Evolutionary conservation across 345 rosid species (phyloP), one percentile per base, ranked within the genome.

Genomic region (Cardamine occulta): DNA sequence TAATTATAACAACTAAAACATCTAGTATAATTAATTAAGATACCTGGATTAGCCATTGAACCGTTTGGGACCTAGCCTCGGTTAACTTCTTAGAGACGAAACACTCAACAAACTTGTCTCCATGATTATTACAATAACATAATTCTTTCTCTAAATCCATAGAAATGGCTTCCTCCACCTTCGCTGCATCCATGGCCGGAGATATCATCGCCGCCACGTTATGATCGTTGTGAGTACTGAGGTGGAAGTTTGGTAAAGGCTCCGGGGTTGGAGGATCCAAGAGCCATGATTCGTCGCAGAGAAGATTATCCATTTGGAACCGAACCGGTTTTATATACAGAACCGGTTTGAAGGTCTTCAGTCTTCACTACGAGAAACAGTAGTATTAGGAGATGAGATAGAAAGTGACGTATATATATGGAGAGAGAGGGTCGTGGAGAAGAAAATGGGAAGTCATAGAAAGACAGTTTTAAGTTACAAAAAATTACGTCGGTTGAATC

Each of bases 1-100:
- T n/a, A n/a, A n/a, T n/a, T n/a, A n/a, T n/a, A n/a, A n/a, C n/a
- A 21, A 21, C 1, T 21, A 57, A 57, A n/a, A 9, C 3, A n/a
- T 4, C 21, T 17, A n/a, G 14, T 18, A 13, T 28, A 31, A 2
- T 9, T 58, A 32, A 32, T 18, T 9, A 34, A 18, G 28, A 35
- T 59, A 59, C 80, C 81, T 78, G 40, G 21, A 73, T 52, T 15
- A 78, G 32, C 81, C 81, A 78, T 60, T 73, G 78, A 73, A 78
- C 35, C 1, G 70, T 47, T 51, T 73, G 65, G 29, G 28, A 23
- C 62, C 81, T 72, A 40, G 56, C 17, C 5, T 72, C 63, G 5
- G 26, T 72, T 40, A 78, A 73, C 48, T 66, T 53, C 56, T 51
- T 66, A 1, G 59, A 72, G 10, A 72, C 57, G 29, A 72, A 44